Evolutionary conservation across 768 basidiomycete genomes (phyloP).

Genomic region (Pholiota conissans): DNA sequence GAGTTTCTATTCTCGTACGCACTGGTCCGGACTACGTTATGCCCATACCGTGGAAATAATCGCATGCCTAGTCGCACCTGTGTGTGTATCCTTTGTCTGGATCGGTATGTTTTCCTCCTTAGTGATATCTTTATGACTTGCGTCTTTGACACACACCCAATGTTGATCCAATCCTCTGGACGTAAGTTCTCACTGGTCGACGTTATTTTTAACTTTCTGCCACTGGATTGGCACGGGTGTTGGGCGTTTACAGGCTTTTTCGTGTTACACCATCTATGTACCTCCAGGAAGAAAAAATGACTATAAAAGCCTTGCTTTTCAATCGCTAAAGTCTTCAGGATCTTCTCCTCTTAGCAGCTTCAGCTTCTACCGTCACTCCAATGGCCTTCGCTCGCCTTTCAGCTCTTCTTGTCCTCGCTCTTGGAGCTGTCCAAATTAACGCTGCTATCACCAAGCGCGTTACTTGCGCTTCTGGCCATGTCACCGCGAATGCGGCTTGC

Average conservation of each 20-base stretch:
- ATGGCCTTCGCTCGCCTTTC: constrained; percentile 22
- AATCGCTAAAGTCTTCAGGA: constrained; percentile 10
- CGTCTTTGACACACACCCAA: neutral
- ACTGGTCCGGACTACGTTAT: no score
- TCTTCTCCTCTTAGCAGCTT: constrained; percentile 10
- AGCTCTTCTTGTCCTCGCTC: neutral
- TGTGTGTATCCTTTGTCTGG: no score
- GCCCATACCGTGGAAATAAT: neutral
- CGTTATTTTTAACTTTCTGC: no score
- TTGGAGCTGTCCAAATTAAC: neutral
- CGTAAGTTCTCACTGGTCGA: no score
- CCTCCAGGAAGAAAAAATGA: neutral
- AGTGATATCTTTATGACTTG: no score
- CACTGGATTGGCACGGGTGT: no score
- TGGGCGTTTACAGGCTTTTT: neutral
- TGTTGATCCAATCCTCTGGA: no score
- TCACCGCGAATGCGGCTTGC: constrained; percentile 6
- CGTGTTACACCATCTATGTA: neutral
- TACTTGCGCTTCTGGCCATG: constrained; percentile 7
- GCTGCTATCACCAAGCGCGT: constrained; percentile 6
- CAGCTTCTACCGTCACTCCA: neutral
- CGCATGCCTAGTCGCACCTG: no score
- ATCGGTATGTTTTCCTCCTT: neutral
- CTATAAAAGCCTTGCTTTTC: constrained; percentile 14
- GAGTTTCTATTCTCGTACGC: no score